Evolutionary conservation across 208 protist species (phyloP).

Genomic region (Porcisia deanei): DNA sequence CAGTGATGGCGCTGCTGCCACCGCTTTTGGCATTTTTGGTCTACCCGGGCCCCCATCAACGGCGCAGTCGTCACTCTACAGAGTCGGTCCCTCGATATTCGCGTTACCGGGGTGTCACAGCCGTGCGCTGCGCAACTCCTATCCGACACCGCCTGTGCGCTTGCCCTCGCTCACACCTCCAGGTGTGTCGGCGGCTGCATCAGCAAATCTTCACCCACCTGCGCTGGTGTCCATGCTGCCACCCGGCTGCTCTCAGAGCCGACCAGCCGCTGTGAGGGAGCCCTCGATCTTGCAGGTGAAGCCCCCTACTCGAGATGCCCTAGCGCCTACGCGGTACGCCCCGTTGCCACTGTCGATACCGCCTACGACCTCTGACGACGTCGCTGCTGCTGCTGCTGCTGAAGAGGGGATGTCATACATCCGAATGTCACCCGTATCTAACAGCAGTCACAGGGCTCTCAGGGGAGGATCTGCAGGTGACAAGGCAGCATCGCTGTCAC

Average conservation of each 20-base stretch:
- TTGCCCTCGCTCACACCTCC: conserved; percentile 9
- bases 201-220: not conserved
- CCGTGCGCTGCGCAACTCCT: not conserved
- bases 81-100: not conserved
- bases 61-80: not conserved
- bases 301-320: not conserved
- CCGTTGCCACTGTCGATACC: not conserved
- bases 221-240: conserved; percentile 9
- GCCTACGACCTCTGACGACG: not conserved
- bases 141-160: not conserved
- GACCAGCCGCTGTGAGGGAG: conserved; percentile 18
- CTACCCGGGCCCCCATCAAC: conserved; percentile 7
- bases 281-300: not conserved
- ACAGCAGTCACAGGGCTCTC: not conserved
- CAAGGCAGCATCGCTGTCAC: not conserved
- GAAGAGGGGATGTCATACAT: not conserved
- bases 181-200: not conserved
- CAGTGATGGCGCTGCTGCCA: not conserved
- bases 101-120: not conserved
- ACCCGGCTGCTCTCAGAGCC: conserved; percentile 11
- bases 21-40: not conserved
- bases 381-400: too few species aligned
- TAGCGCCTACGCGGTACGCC: not conserved
- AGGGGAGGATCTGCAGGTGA: not conserved
- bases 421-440: conserved; percentile 7